Evolutionary conservation across 2,329 filamentous ascomycete species (phyloP).

Genomic region (Exophiala xenobiotica): DNA sequence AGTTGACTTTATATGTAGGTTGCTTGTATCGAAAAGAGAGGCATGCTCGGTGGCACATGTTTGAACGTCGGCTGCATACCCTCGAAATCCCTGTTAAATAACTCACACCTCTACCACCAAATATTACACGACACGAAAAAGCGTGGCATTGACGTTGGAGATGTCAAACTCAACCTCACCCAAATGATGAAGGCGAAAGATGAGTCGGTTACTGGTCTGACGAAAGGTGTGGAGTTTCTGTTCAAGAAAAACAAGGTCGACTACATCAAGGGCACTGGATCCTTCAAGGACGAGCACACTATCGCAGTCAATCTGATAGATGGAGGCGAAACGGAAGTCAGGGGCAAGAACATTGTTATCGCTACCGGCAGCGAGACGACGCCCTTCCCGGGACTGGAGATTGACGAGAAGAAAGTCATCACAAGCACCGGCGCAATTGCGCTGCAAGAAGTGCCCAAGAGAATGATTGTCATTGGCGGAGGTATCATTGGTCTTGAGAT

Average conservation of each 20-base stretch:
- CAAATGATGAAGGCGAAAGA: slow-evolving; percentile 99
- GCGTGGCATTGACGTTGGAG: slow-evolving; percentile 94
- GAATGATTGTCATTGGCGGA: slow-evolving; percentile 94
- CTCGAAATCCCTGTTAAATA: slow-evolving; percentile 99
- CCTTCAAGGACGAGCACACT: slow-evolving; percentile 86
- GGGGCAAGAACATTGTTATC: slow-evolving; percentile 96
- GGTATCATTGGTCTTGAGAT: slow-evolving; percentile 99
- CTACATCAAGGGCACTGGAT: slow-evolving; percentile 90
- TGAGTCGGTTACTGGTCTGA: slow-evolving; percentile 79
- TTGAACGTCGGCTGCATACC: slow-evolving; percentile 99
- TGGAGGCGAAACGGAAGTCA: slow-evolving; percentile 82
- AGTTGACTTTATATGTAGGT: slow-evolving; percentile 57
- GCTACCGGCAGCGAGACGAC: slow-evolving; percentile 94
- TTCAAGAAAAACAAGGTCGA: slow-evolving; percentile 99
- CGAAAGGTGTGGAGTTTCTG: slow-evolving; percentile 96
- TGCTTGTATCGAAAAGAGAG: slow-evolving; percentile 97
- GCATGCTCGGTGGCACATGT: slow-evolving; percentile 91
- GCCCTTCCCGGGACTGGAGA: slow-evolving; percentile 90
- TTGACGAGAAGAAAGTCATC: slow-evolving; percentile 96
- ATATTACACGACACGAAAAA: slow-evolving; percentile 95
- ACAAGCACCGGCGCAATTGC: slow-evolving; percentile 94
- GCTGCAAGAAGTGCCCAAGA: slow-evolving; percentile 87
- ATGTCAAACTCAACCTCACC: slow-evolving; percentile 91
- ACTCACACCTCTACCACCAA: slow-evolving; percentile 97
- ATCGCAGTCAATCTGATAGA: slow-evolving; percentile 87